Percentiles rank a stretch among this genome's conserved stretches.
Conservation (phyloP, 2,329 filamentous ascomycete species). For the Parastagonospora avenae region DNA sequence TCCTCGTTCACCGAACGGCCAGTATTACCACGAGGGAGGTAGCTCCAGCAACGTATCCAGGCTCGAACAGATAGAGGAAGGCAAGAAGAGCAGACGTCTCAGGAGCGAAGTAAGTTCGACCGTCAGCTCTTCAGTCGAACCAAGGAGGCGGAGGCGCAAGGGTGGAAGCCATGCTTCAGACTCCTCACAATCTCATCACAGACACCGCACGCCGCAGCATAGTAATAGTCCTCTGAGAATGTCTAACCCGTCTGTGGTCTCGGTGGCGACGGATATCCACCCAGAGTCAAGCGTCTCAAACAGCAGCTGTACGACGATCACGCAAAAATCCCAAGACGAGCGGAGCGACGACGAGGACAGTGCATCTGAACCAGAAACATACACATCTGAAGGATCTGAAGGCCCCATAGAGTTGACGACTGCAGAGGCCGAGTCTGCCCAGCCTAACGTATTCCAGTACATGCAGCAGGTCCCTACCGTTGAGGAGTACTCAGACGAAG, state of each 20-base stretch:
- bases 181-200: conserved; percentile 38
- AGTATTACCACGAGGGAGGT: conserved; percentile 27
- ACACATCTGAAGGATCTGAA: conserved; percentile 15
- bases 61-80: conserved; percentile 49
- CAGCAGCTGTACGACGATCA: conserved; percentile 54
- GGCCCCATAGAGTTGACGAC: conserved; percentile 13
- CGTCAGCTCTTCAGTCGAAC: conserved; percentile 20
- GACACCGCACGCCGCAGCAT: conserved; percentile 40
- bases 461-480: conserved; percentile 19
- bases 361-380: conserved; percentile 16
- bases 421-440: conserved; percentile 23
- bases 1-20: conserved; percentile 13
- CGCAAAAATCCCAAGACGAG: conserved; percentile 50
- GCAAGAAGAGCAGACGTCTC: conserved; percentile 31
- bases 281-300: conserved; percentile 47
- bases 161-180: conserved; percentile 27
- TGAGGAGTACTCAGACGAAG: conserved; percentile 13
- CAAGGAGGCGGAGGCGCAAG: conserved; percentile 21
- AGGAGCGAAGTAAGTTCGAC: conserved; percentile 29
- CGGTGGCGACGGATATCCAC: conserved; percentile 42
- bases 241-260: conserved; percentile 50
- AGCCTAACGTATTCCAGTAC: conserved; percentile 38
- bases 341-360: conserved; percentile 25
- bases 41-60: conserved; percentile 44
- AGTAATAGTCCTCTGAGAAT: conserved; percentile 36